Base-by-base conservation (phyloP, 192 early-diverging fungal species). In the Coemansia pectinata region DNA sequence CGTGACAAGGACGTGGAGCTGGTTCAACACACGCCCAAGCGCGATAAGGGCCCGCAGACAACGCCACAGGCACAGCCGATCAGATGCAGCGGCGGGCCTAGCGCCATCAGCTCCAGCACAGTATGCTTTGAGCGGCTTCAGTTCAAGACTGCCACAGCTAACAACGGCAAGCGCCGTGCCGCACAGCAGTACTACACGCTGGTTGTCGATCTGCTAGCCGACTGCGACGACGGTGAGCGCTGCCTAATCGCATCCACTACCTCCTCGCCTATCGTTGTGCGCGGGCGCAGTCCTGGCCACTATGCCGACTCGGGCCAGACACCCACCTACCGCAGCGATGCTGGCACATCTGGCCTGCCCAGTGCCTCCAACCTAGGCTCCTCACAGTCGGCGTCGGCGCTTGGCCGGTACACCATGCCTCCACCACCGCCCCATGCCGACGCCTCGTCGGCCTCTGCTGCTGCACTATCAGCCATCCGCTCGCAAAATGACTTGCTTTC, bases 131-230 rank as follows among this genome's bases (percentile, higher is more conserved):
- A 98, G 63, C 87, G 97, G 39, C 85, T 98, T 41, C 97, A 98
- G 84, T 98, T 98, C 89, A 98, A 98, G 71, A 91, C 92, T 0
- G 96, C 96, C 21, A 98, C 97, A 0, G 93, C 94, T 27, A 98
- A 98, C 78, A 98, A 96, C 69, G 94, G 94, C 58, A 95, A 95
- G 77, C 88, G 96, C 48, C 85, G 93, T 21, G 94, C 93, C 14
- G 94, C 95, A 11, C 97, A 98, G 77, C 97, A 98, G 73, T 97
- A 96, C 81, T 95, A 96, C 69, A 86, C 90, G n/a, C 85, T 98
- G 42, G 73, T 86, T 25, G 88, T 95, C 1, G 91, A 93, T 68
- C 83, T 98, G 23, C 91, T 85, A 72, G 95, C 88, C n/a, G 86
- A 90, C 57, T 86, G 85, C 34, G 88, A 86, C 14, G 85, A 85